Conservation (phyloP, 2,329 filamentous ascomycete species). For the Hirsutella minnesotensis region DNA sequence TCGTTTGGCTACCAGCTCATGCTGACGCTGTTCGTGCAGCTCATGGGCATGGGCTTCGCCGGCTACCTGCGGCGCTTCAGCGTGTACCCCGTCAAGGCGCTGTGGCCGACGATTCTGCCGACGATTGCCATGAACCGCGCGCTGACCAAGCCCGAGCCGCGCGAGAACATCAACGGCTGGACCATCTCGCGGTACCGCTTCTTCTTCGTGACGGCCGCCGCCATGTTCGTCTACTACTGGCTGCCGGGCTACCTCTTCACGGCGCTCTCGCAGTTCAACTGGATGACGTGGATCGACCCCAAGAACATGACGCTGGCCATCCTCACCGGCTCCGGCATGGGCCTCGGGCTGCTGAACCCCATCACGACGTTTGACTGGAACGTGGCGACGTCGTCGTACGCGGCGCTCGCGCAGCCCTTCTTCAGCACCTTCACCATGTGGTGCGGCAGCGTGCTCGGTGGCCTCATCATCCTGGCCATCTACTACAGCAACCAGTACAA, state of each 20-base stretch:
- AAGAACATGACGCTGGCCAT: constrained; percentile 25
- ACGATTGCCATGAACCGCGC: constrained; percentile 35
- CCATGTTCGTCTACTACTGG: constrained; percentile 42
- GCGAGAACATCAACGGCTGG: constrained; percentile 18
- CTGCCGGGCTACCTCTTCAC: constrained; percentile 38
- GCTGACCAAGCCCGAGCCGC: constrained; percentile 20
- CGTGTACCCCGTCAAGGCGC: constrained; percentile 36
- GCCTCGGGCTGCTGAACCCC: constrained; percentile 24
- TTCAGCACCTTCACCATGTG: constrained; percentile 28
- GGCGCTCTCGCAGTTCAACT: constrained; percentile 36
- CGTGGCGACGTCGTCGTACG: constrained; percentile 23
- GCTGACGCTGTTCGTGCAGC: constrained; percentile 33
- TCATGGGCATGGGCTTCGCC: constrained; percentile 43
- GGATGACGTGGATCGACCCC: constrained; percentile 43
- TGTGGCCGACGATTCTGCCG: constrained; percentile 39
- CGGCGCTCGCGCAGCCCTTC: constrained; percentile 21
- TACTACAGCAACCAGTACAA: constrained; percentile 31
- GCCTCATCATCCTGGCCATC: constrained; percentile 25
- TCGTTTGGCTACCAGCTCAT: constrained; percentile 34
- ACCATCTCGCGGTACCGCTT: constrained; percentile 31
- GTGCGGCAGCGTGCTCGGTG: constrained; percentile 20
- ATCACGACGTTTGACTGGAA: constrained; percentile 29
- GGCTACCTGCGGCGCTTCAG: constrained; percentile 36
- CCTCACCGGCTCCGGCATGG: constrained; percentile 29
- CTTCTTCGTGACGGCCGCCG: constrained; percentile 27